Conservation (phyloP, 352 stramenopile genomes). For the Phytopythium cucurbitacearum region DNA sequence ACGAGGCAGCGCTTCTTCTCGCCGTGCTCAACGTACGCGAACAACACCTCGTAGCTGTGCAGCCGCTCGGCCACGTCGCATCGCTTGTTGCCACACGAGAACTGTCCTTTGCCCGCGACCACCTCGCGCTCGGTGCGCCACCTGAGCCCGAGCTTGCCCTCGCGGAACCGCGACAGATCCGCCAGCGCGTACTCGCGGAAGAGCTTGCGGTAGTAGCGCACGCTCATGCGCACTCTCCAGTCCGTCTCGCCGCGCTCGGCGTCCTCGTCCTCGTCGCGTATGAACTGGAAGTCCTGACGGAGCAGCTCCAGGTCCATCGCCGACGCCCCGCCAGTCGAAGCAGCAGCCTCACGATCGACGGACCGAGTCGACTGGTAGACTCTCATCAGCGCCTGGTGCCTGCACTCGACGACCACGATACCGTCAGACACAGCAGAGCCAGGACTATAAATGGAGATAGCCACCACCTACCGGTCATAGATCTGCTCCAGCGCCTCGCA, state of each 20-base stretch:
- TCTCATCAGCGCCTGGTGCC: slow-evolving; percentile 53
- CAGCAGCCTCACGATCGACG: slow-evolving; percentile 8
- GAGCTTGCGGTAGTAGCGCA: slow-evolving; percentile 79
- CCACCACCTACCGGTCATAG: too few relatives aligned
- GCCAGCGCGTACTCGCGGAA: slow-evolving; percentile 82
- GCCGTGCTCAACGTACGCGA: slow-evolving; percentile 66
- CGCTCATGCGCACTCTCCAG: slow-evolving; percentile 78
- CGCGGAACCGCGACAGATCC: slow-evolving; percentile 58
- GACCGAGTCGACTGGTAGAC: slow-evolving; percentile 22
- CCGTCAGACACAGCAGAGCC: too few relatives aligned
- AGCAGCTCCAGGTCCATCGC: slow-evolving; percentile 40
- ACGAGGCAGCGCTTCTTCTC: slow-evolving; percentile 68
- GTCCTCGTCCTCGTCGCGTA: slow-evolving; percentile 70
- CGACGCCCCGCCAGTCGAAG: slow-evolving; percentile 9
- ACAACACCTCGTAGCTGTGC: slow-evolving; percentile 78
- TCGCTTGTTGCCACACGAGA: slow-evolving; percentile 70
- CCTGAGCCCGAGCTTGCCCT: slow-evolving; percentile 64
- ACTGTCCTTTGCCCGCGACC: slow-evolving; percentile 72
- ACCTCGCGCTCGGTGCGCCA: slow-evolving; percentile 82
- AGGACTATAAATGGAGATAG: too few relatives aligned
- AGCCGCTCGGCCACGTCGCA: slow-evolving; percentile 43
- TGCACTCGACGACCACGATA: slow-evolving; percentile 1
- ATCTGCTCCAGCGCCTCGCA: too few relatives aligned
- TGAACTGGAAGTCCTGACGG: slow-evolving; percentile 62
- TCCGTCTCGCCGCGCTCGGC: slow-evolving; percentile 34